phyloP scores from a whole-genome alignment of 2,329 filamentous ascomycete species.

The Ophiostoma triangulosporum region DNA sequence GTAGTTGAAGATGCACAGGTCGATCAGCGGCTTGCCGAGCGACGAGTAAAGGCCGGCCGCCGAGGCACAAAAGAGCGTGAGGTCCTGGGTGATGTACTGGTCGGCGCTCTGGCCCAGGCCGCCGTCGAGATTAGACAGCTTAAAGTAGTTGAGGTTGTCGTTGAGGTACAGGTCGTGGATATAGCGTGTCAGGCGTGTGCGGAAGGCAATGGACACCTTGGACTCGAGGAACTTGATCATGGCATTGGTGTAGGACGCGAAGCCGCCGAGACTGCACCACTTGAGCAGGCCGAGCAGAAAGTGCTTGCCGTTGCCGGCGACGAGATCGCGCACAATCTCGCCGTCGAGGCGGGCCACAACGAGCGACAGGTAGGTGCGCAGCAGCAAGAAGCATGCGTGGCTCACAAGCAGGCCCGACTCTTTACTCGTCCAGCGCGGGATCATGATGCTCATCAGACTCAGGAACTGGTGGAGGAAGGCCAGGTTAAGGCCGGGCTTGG shows the following conservation, averaged over 20 bases:
- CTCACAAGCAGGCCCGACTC: conserved; percentile 82
- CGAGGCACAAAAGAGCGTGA: conserved; percentile 87
- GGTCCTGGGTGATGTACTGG: conserved; percentile 93
- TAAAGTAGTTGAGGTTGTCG: conserved; percentile 92
- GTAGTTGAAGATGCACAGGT: conserved; percentile 95
- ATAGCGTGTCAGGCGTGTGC: conserved; percentile 85
- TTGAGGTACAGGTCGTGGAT: conserved; percentile 96
- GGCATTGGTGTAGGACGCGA: conserved; percentile 93
- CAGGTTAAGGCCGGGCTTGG: conserved; percentile 86
- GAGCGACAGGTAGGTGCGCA: conserved; percentile 86
- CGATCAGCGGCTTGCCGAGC: conserved; percentile 94
- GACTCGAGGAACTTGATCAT: conserved; percentile 98
- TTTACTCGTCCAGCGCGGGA: conserved; percentile 89
- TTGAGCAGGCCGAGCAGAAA: conserved; percentile 85
- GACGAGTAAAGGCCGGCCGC: conserved; percentile 91
- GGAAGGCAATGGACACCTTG: conserved; percentile 96
- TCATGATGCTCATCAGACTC: conserved; percentile 93
- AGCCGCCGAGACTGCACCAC: conserved; percentile 87
- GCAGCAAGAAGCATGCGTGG: conserved; percentile 77
- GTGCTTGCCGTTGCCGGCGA: conserved; percentile 80
- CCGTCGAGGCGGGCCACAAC: conserved; percentile 88
- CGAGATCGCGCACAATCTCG: conserved; percentile 88
- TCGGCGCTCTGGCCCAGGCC: conserved; percentile 85
- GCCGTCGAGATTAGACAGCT: conserved; percentile 81
- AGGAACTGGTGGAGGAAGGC: conserved; percentile 96